Evolutionary conservation across 257 asterid species (phyloP).

Genomic region (Solanum sitiens): DNA sequence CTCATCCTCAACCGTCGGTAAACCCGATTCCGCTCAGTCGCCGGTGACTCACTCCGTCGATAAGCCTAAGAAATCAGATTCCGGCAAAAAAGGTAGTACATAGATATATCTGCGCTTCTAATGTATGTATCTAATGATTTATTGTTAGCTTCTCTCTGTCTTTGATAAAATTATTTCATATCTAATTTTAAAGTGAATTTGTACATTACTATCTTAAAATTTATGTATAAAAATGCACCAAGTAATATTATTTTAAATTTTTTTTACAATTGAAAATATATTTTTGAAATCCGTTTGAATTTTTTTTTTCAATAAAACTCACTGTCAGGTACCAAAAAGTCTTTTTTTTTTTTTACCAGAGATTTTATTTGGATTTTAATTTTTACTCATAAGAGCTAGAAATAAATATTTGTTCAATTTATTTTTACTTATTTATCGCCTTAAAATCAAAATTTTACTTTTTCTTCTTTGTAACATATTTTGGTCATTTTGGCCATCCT

Average conservation of each 20-base stretch:
- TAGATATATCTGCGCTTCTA: background rate
- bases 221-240: background rate
- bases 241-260: background rate
- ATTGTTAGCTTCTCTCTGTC: background rate
- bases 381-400: background rate
- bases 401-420: background rate
- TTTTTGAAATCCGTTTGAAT: background rate
- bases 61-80: background rate
- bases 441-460: too few relatives aligned
- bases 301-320: background rate
- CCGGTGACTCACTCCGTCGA: background rate
- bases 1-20: slow-evolving; percentile 14
- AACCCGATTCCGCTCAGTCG: background rate
- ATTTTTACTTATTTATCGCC: background rate
- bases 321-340: background rate
- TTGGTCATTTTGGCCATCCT: background rate
- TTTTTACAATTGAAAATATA: background rate
- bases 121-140: background rate
- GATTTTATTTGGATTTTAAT: background rate
- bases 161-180: background rate
- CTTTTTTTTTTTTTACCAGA: background rate
- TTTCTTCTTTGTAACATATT: too few relatives aligned
- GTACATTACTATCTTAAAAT: background rate
- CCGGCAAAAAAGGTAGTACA: background rate
- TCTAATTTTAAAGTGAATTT: background rate